These are phyloP conservation scores for Cinnamomum chago DNA, from an alignment of 164 flowering plant genomes.

Conservation along the genomic window DNA sequence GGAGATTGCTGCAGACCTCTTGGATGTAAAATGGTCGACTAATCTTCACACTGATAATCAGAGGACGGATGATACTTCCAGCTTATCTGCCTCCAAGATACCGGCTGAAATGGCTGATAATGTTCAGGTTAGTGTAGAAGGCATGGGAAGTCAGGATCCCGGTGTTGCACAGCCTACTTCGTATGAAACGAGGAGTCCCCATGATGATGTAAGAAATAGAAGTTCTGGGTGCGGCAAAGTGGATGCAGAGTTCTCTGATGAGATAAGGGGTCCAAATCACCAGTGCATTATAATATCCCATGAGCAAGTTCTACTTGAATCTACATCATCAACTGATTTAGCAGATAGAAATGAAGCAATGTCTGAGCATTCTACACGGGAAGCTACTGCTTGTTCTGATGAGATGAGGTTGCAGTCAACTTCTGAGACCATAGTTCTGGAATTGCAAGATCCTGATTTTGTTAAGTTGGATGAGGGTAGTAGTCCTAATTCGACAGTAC, in stretches of 20 bases:
- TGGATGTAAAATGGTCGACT: constrained; percentile 87
- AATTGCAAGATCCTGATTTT: constrained; percentile 8
- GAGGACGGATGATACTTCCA: constrained; percentile 10
- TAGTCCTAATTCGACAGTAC: background rate
- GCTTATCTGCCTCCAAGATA: constrained; percentile 9
- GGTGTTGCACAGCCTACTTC: background rate
- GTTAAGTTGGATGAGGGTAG: background rate
- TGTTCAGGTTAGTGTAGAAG: constrained; percentile 12
- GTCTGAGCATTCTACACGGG: constrained; percentile 9
- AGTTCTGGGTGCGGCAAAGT: constrained; percentile 11
- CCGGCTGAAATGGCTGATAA: constrained; percentile 15
- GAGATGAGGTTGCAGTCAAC: constrained; percentile 3
- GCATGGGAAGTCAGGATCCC: constrained; percentile 9
- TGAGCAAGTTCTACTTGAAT: constrained; percentile 20
- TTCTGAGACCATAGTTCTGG: constrained; percentile 9
- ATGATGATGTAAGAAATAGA: constrained; percentile 7
- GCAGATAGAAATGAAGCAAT: constrained; percentile 11
- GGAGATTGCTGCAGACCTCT: constrained; percentile 78
- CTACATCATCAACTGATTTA: constrained; percentile 12
- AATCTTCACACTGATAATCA: constrained; percentile 39
- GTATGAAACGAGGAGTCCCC: constrained; percentile 4
- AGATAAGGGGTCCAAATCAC: constrained; percentile 4
- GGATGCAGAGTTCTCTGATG: constrained; percentile 12
- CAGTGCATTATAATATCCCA: background rate
- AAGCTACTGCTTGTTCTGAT: constrained; percentile 8